Conservation (phyloP, 23 red algal genomes). For the Rhodosorus marinus region DNA sequence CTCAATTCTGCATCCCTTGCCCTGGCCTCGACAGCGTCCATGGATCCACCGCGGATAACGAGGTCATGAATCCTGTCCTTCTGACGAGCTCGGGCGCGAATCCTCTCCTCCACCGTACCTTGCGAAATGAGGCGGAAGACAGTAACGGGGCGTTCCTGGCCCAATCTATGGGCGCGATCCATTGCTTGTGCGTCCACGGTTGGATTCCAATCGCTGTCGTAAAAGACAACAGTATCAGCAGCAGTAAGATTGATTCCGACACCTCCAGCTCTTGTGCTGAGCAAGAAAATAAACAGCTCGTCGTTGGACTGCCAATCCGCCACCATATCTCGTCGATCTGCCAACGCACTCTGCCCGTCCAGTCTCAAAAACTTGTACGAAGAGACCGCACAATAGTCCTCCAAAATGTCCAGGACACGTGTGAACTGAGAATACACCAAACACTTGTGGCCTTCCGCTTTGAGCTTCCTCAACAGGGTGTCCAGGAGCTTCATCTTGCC, state of each 20-base stretch:
- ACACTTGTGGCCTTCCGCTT: slow-evolving; percentile 64
- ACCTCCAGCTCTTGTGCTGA: slow-evolving; percentile 82
- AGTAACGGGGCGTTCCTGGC: slow-evolving; percentile 82
- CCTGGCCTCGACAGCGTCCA: slow-evolving; percentile 30
- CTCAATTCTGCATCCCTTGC: slow-evolving; percentile 40
- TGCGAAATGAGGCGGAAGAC: slow-evolving; percentile 75
- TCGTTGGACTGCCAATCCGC: slow-evolving; percentile 80
- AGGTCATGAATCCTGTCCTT: slow-evolving; percentile 84
- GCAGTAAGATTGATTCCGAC: slow-evolving; percentile 91
- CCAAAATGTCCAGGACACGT: slow-evolving; percentile 81
- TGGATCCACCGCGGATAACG: slow-evolving; percentile 62
- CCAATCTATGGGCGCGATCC: slow-evolving; percentile 94
- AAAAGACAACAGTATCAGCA: slow-evolving; percentile 96
- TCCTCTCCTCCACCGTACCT: slow-evolving; percentile 82
- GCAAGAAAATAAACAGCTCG: slow-evolving; percentile 82
- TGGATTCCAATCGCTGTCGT: slow-evolving; percentile 97
- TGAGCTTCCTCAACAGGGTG: slow-evolving; percentile 47
- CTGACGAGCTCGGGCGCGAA: slow-evolving; percentile 56
- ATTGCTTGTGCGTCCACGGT: slow-evolving; percentile 93
- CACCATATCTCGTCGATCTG: slow-evolving; percentile 69
- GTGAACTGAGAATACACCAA: slow-evolving; percentile 92
- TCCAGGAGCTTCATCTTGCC: slow-evolving; percentile 84
- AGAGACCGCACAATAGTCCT: slow-evolving; percentile 65
- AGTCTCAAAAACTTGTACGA: slow-evolving; percentile 60
- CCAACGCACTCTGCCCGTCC: slow-evolving; percentile 67